Evolutionary conservation across 202 grass and related monocot genomes (phyloP).

Genomic region (Eragrostis tef): DNA sequence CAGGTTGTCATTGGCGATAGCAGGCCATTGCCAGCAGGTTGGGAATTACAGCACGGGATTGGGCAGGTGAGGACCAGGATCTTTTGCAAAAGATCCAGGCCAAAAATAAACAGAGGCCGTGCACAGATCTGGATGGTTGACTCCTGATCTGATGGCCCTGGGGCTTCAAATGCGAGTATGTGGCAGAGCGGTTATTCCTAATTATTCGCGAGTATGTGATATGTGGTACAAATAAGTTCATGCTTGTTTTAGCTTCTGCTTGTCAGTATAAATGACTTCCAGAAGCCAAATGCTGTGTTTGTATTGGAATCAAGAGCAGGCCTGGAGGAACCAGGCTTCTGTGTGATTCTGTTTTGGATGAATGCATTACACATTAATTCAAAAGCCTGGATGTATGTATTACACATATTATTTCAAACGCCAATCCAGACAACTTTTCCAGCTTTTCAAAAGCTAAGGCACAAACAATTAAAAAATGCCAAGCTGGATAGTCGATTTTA

Average conservation of each 20-base stretch:
- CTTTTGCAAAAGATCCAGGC: not conserved
- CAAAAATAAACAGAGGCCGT: not conserved
- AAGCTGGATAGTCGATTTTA: conserved; percentile 2
- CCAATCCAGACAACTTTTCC: not conserved
- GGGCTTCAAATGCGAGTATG: not conserved
- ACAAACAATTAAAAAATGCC: not conserved
- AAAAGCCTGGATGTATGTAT: too few species aligned
- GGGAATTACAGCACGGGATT: not conserved
- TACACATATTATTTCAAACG: not conserved
- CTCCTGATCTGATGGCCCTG: not conserved
- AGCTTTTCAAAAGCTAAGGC: not conserved
- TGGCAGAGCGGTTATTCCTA: conserved; percentile 1
- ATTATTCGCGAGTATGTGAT: not conserved
- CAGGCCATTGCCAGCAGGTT: not conserved
- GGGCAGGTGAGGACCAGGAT: too few species aligned
- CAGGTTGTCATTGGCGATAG: not conserved
- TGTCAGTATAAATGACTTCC: not conserved
- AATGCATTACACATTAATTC: not conserved
- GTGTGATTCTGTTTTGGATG: not conserved
- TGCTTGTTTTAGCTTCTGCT: not conserved
- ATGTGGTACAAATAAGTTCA: not conserved
- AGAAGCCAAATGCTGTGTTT: not conserved
- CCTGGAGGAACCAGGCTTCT: not conserved
- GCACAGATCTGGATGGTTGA: not conserved
- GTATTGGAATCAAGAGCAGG: not conserved